phyloP scores from a whole-genome alignment of 1,139 yeast genomes.

The Meyerozyma elateridarum region DNA sequence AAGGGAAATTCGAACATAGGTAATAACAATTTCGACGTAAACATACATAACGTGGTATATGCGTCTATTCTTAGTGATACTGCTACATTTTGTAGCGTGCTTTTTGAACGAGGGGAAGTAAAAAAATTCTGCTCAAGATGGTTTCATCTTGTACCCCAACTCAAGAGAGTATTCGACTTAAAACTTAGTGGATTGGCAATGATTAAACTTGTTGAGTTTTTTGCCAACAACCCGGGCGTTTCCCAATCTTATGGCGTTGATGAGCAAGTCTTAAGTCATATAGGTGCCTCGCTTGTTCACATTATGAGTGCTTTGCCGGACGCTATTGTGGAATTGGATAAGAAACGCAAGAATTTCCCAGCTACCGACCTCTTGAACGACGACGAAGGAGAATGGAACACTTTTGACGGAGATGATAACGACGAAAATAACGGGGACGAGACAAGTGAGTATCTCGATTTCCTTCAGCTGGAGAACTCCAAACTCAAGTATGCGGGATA shows the following conservation, averaged over 20 bases:
- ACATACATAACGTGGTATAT: slow-evolving; percentile 61
- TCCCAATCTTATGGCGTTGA: too few relatives aligned
- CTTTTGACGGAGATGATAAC: slow-evolving; percentile 17
- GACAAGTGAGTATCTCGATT: slow-evolving; percentile 39
- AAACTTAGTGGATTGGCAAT: slow-evolving; percentile 70
- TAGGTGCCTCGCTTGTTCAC: neutral
- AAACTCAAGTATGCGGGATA: slow-evolving; percentile 34
- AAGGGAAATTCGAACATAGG: slow-evolving; percentile 18
- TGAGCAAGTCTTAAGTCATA: too few relatives aligned
- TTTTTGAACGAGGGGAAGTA: slow-evolving; percentile 45
- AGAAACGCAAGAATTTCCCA: slow-evolving; percentile 46
- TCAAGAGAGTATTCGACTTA: slow-evolving; percentile 77
- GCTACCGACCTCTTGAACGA: slow-evolving; percentile 31
- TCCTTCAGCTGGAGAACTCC: slow-evolving; percentile 39
- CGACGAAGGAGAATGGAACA: slow-evolving; percentile 11
- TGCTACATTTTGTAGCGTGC: slow-evolving; percentile 44
- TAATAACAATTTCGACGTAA: slow-evolving; percentile 46
- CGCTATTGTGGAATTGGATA: slow-evolving; percentile 64
- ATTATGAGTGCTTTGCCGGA: slow-evolving; percentile 55
- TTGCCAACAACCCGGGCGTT: too few relatives aligned
- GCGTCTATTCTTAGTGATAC: slow-evolving; percentile 65
- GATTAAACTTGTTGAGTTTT: slow-evolving; percentile 48
- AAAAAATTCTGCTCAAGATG: slow-evolving; percentile 59
- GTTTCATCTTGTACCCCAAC: slow-evolving; percentile 54
- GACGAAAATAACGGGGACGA: slow-evolving; percentile 19